phyloP scores from a whole-genome alignment of 2,329 filamentous ascomycete species.

The Lasiodiplodia gonubiensis region DNA sequence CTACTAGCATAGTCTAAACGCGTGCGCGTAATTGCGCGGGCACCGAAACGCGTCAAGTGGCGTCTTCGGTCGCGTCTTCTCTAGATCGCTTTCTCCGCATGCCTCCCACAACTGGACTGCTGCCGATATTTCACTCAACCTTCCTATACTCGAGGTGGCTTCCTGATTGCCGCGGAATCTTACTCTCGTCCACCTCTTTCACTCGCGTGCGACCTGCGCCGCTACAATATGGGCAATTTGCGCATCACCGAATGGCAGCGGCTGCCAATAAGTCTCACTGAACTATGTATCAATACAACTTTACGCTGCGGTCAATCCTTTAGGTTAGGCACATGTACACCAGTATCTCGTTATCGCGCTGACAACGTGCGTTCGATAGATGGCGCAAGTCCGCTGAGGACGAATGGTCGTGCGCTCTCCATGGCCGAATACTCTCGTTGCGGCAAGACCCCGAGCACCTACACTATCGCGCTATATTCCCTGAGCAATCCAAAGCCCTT shows the following conservation, averaged over 20 bases:
- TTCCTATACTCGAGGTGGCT: neutral
- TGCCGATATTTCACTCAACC: neutral
- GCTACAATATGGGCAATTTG: constrained; percentile 45
- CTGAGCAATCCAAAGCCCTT: constrained; percentile 40
- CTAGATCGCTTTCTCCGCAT: neutral
- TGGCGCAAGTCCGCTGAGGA: constrained; percentile 82
- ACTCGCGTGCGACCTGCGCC: neutral
- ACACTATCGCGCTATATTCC: constrained; percentile 76
- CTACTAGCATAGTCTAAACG: neutral
- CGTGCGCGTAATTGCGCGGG: constrained; percentile 16
- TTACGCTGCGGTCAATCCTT: constrained; percentile 96
- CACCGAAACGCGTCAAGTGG: constrained; percentile 27
- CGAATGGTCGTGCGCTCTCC: constrained; percentile 88
- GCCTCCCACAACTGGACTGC: neutral
- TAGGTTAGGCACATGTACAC: constrained; percentile 50
- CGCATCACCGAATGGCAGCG: constrained; percentile 82
- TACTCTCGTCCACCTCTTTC: neutral
- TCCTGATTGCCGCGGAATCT: neutral
- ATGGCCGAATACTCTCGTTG: constrained; percentile 82
- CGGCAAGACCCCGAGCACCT: constrained; percentile 80
- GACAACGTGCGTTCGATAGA: constrained; percentile 50
- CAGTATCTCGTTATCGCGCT: neutral
- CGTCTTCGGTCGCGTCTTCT: constrained; percentile 21
- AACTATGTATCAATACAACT: constrained; percentile 93
- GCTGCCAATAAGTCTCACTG: constrained; percentile 78